These are phyloP conservation scores for Lavandula angustifolia DNA, from an alignment of 257 asterid species.

Conservation along the genomic window DNA sequence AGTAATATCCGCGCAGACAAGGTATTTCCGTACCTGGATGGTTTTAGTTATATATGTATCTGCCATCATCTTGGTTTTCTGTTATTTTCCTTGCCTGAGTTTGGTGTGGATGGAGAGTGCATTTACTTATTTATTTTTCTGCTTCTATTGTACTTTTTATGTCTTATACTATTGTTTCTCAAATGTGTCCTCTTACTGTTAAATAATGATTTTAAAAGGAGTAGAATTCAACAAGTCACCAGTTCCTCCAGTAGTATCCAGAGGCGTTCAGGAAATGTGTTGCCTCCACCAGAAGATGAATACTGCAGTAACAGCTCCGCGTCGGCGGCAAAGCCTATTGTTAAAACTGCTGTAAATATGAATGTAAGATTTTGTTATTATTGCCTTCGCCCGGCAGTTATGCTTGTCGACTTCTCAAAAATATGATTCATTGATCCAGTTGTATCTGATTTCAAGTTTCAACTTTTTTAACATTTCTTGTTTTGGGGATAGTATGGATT, in stretches of 20 bases:
- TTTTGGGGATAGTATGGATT: not conserved
- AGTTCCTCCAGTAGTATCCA: constrained; percentile 63
- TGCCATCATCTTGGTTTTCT: not conserved
- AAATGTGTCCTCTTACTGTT: constrained; percentile 36
- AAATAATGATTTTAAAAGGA: constrained; percentile 54
- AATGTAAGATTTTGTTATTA: constrained; percentile 54
- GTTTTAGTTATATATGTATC: not conserved
- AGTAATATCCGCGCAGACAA: constrained; percentile 81
- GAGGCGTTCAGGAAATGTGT: constrained; percentile 74
- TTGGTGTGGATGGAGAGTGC: constrained; percentile 17
- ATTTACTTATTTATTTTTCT: not conserved
- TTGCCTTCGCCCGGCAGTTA: constrained; percentile 24
- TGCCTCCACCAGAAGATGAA: constrained; percentile 91
- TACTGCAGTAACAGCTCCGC: constrained; percentile 56
- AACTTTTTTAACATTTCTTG: constrained; percentile 15
- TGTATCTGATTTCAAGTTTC: constrained; percentile 11
- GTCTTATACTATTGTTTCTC: constrained; percentile 19
- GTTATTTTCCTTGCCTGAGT: not conserved
- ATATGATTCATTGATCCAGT: not conserved
- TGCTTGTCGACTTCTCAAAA: not conserved
- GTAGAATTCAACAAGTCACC: constrained; percentile 75
- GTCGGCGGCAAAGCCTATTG: constrained; percentile 54
- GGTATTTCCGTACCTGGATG: constrained; percentile 47
- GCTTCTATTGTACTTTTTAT: constrained; percentile 19
- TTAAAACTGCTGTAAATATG: constrained; percentile 53